Percentiles rank a stretch among this genome's conserved stretches.
These are phyloP conservation scores for Trichoderma gracile DNA, from an alignment of 2,329 filamentous ascomycete genomes.

Conservation along the genomic window DNA sequence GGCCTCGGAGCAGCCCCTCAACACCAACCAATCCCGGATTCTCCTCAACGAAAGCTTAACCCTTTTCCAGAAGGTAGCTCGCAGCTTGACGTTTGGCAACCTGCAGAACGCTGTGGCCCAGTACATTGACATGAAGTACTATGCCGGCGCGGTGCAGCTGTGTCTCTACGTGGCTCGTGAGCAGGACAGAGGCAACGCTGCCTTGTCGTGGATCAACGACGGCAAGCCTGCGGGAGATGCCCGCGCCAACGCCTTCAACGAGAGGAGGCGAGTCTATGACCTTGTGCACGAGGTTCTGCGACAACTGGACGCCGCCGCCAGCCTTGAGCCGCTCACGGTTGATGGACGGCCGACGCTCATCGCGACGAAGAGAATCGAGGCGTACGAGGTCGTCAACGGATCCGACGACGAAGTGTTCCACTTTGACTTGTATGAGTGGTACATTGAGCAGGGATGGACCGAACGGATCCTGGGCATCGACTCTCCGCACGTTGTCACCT, in stretches of 20 bases:
- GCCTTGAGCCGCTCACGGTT: slow-evolving; percentile 67
- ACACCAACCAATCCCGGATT: slow-evolving; percentile 73
- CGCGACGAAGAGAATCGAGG: slow-evolving; percentile 78
- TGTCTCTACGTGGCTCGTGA: slow-evolving; percentile 80
- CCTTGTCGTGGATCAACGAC: slow-evolving; percentile 84
- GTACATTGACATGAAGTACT: slow-evolving; percentile 82
- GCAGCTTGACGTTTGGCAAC: slow-evolving; percentile 77
- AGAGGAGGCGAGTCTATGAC: slow-evolving; percentile 77
- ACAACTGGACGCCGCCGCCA: slow-evolving; percentile 71
- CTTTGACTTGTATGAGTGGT: slow-evolving; percentile 97
- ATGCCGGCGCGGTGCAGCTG: slow-evolving; percentile 88
- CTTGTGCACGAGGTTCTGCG: slow-evolving; percentile 82
- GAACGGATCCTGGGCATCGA: slow-evolving; percentile 83
- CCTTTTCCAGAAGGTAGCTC: slow-evolving; percentile 86
- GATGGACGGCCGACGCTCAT: slow-evolving; percentile 78
- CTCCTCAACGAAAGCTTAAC: slow-evolving; percentile 85
- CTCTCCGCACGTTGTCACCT: slow-evolving; percentile 82
- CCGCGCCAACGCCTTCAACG: slow-evolving; percentile 65
- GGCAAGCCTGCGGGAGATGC: slow-evolving; percentile 71
- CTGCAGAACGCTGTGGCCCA: slow-evolving; percentile 75
- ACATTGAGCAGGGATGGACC: slow-evolving; percentile 79
- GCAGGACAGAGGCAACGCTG: slow-evolving; percentile 82
- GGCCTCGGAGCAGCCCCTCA: slow-evolving; percentile 74
- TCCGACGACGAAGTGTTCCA: slow-evolving; percentile 94
- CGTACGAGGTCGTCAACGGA: slow-evolving; percentile 84